These are phyloP conservation scores for Athelia psychrophila DNA, from an alignment of 1,284 basidiomycete species.

Conservation along the genomic window DNA sequence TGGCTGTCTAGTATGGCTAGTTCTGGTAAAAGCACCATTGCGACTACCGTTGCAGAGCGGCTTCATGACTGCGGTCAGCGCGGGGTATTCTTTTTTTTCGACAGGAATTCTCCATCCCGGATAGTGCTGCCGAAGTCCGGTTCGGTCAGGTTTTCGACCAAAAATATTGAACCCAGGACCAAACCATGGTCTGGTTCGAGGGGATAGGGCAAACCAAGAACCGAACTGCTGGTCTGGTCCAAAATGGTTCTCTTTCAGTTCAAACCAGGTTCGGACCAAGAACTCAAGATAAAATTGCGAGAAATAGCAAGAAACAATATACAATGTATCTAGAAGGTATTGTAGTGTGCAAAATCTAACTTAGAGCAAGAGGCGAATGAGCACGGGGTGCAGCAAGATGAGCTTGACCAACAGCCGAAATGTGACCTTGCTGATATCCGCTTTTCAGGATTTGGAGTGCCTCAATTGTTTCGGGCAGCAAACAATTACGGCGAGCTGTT, in stretches of 20 bases:
- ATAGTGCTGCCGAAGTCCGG: conserved; percentile 1
- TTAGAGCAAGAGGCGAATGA: not conserved
- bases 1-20: not conserved
- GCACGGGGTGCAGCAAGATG: not conserved
- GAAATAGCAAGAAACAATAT: not conserved
- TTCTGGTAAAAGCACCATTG: not conserved
- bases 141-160: not conserved
- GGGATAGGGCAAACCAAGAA: not conserved
- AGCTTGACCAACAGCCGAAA: not conserved
- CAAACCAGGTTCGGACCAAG: not conserved
- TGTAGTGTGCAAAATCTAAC: not conserved
- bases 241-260: not conserved
- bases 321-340: not conserved
- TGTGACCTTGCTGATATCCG: not conserved
- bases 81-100: too few relatives aligned
- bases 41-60: not conserved
- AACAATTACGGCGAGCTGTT: conserved; percentile 12
- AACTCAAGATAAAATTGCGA: not conserved
- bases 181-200: not conserved
- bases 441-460: conserved; percentile 11
- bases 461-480: conserved; percentile 14
- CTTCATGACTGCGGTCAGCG: too few relatives aligned
- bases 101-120: too few relatives aligned
- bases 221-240: not conserved
- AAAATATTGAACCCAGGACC: not conserved